Evolutionary conservation across 306 rosid species (phyloP).

Genomic region (Trichosanthes cucumerina): DNA sequence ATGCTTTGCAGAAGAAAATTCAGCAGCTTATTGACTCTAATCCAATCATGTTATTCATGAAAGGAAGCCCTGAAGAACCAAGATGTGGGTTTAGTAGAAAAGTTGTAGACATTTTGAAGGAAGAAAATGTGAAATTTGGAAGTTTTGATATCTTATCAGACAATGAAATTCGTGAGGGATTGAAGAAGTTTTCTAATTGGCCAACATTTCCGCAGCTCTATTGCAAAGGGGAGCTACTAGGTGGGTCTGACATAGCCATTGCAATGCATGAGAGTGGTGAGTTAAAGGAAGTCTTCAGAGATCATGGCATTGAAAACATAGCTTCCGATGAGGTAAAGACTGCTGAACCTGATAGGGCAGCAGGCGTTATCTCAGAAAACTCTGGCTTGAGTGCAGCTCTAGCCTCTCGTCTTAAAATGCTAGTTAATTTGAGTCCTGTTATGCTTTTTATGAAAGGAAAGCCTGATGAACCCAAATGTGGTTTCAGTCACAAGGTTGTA

Average conservation of each 20-base stretch:
- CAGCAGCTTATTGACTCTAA: constrained; percentile 52
- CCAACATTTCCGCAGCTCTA: constrained; percentile 91
- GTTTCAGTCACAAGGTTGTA: constrained; percentile 87
- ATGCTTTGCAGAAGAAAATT: constrained; percentile 33
- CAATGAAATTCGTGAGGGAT: constrained; percentile 60
- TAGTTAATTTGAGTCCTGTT: constrained; percentile 60
- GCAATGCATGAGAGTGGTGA: constrained; percentile 96
- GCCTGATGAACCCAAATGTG: constrained; percentile 83
- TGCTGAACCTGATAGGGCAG: constrained; percentile 34
- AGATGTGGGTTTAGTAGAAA: constrained; percentile 78
- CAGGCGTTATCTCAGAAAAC: constrained; percentile 50
- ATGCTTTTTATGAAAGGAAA: constrained; percentile 86
- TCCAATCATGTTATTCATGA: constrained; percentile 72
- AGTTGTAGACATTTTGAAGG: constrained; percentile 62
- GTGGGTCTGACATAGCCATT: constrained; percentile 79
- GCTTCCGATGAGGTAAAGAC: constrained; percentile 23
- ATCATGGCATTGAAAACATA: constrained; percentile 44
- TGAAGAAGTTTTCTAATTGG: constrained; percentile 87
- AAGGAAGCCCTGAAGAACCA: constrained; percentile 83
- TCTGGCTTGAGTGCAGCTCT: constrained; percentile 52
- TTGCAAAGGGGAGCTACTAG: constrained; percentile 91
- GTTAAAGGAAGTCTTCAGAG: constrained; percentile 59
- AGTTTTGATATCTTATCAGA: constrained; percentile 74
- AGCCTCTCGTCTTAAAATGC: constrained; percentile 43
- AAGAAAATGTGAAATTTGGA: constrained; percentile 70